Evolutionary conservation across 1,284 basidiomycete genomes (phyloP), one percentile per base, ranked within the genome.

Genomic region (Tetrapyrgos nigripes): DNA sequence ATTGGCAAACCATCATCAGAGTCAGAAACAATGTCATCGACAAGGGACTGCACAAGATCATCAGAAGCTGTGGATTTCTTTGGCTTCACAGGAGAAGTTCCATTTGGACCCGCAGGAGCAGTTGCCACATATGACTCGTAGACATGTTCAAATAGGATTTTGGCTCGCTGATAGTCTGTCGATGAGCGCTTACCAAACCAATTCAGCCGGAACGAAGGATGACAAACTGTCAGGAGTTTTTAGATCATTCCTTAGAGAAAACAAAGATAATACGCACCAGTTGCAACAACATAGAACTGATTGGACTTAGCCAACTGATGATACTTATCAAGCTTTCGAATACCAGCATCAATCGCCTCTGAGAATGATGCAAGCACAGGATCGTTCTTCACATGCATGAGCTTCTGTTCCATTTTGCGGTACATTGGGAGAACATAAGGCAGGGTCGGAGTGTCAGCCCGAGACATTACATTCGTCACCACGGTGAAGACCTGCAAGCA

Each of bases 391-490:
- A 54, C 21, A 2, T 27, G 43, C 11, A 23, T 44, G 21, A 65
- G 58, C 19, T 62, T 58, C 8, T 62, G 17, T 19, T 64, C 61
- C 60, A 68, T 65, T 26, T 51, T 50, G 8, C 55, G 54, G 60
- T 65, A 66, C 13, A 66, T 37, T 3, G 62, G 64, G 17, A 67
- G 57, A 10, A 63, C 54, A 28, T 65, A 69, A 3, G 64, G 62
- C 37, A 66, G 63, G 28, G 66, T 67, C 17, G 63, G 65, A 6
- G 43, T 50, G n/a, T 53, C 47, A 6, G 40, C 40, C 6, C 55
- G 60, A 1, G 60, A 67, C 63, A 68, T 63, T 53, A 65, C 63
- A 29, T 63, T 45, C 3, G 64, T 68, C 4, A 66, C 64, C 23
- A 66, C 44, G 17, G 66, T 65, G 57, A 68, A 67, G 14, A 57